Percentiles rank a stretch among this genome's conserved stretches.
phyloP scores from a whole-genome alignment of 371 early-diverging fungal species.

The Blastocladiella emersonii region DNA sequence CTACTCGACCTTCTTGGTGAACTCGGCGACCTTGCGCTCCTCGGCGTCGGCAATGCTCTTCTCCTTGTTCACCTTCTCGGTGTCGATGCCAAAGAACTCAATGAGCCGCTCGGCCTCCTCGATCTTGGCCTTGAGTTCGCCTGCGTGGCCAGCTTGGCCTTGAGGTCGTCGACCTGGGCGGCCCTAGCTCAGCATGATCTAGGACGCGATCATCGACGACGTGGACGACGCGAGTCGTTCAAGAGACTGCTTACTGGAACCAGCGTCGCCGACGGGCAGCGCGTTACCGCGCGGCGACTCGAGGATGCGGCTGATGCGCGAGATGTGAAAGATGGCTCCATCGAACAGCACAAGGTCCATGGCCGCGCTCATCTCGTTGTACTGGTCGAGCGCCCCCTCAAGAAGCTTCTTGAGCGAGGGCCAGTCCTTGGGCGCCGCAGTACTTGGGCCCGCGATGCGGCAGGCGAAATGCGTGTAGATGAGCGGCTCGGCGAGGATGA shows the following conservation, averaged over 20 bases:
- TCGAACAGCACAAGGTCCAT: slow-evolving; percentile 47
- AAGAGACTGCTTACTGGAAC: slow-evolving; percentile 41
- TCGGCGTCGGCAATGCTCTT: slow-evolving; percentile 50
- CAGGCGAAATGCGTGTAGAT: slow-evolving; percentile 38
- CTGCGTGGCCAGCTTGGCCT: slow-evolving; percentile 42
- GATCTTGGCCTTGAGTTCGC: slow-evolving; percentile 43
- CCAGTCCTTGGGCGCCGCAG: slow-evolving; percentile 38
- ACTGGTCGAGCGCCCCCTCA: slow-evolving; percentile 42
- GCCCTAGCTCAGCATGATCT: slow-evolving; percentile 43
- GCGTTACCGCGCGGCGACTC: slow-evolving; percentile 45
- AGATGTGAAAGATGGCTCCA: slow-evolving; percentile 45
- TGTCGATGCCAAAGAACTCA: slow-evolving; percentile 40
- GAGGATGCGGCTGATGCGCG: slow-evolving; percentile 40
- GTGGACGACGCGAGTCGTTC: slow-evolving; percentile 40
- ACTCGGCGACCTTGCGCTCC: slow-evolving; percentile 37
- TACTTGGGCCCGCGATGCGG: slow-evolving; percentile 35
- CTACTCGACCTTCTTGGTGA: slow-evolving; percentile 41
- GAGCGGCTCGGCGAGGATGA: slow-evolving; percentile 34
- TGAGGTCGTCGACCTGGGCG: slow-evolving; percentile 42
- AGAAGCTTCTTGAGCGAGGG: slow-evolving; percentile 24
- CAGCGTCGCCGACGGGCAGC: slow-evolving; percentile 44
- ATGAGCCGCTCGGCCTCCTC: slow-evolving; percentile 42
- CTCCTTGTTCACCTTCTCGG: slow-evolving; percentile 49
- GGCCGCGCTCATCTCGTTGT: slow-evolving; percentile 43
- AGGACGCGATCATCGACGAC: slow-evolving; percentile 43